These are phyloP conservation scores for Phaeotremella skinneri DNA, from an alignment of 768 basidiomycete genomes.

Conservation along the genomic window DNA sequence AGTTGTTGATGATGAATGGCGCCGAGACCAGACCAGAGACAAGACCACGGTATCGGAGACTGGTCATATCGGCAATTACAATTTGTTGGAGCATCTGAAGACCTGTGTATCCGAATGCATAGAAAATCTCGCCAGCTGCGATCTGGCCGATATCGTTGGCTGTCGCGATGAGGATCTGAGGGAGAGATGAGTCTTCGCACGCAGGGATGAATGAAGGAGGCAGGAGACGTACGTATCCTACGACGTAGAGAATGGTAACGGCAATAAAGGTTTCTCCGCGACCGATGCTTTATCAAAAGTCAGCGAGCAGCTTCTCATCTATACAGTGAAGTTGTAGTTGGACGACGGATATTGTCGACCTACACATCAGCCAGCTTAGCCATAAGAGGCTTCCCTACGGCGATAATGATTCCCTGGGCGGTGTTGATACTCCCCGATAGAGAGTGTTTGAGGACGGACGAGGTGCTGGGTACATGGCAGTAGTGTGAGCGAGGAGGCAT, in stretches of 20 bases:
- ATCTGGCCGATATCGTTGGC: slow-evolving; percentile 43
- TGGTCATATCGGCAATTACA: slow-evolving; percentile 55
- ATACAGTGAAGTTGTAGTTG: neutral
- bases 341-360: slow-evolving; percentile 12
- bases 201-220: neutral
- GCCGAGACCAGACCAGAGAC: slow-evolving; percentile 45
- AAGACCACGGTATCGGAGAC: slow-evolving; percentile 51
- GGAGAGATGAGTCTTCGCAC: slow-evolving; percentile 55
- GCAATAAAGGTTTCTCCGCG: slow-evolving; percentile 63
- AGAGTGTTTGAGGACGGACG: slow-evolving; percentile 39
- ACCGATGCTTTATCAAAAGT: slow-evolving; percentile 53
- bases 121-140: slow-evolving; percentile 50
- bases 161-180: slow-evolving; percentile 44
- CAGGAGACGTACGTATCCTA: slow-evolving; percentile 55
- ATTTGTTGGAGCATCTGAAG: slow-evolving; percentile 54
- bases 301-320: neutral
- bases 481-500: neutral
- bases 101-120: slow-evolving; percentile 53
- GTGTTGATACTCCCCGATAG: slow-evolving; percentile 32
- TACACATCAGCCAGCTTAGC: slow-evolving; percentile 70
- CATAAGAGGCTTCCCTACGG: slow-evolving; percentile 65
- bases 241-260: slow-evolving; percentile 62
- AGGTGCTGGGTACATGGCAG: slow-evolving; percentile 54
- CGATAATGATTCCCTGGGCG: slow-evolving; percentile 51
- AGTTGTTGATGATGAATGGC: slow-evolving; percentile 53